Percentiles rank a stretch among this genome's conserved stretches.
These are phyloP conservation scores for Agastache rugosa DNA, from an alignment of 257 asterid species.

Conservation along the genomic window DNA sequence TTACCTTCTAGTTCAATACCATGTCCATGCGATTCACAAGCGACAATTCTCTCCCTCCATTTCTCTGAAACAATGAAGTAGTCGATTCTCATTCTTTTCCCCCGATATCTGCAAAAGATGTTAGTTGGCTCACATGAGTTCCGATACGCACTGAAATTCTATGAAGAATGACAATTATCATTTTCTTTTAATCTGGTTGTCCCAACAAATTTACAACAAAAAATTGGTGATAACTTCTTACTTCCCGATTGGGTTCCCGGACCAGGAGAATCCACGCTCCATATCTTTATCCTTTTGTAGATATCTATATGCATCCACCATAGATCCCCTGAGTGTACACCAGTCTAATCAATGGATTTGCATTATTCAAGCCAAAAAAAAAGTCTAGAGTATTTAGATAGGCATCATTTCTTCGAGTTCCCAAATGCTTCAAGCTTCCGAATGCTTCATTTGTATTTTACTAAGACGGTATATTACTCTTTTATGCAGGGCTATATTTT, in stretches of 20 bases:
- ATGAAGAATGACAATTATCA: not conserved
- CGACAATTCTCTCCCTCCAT: slow-evolving; percentile 67
- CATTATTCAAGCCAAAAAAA: slow-evolving; percentile 3
- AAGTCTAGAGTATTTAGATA: not conserved
- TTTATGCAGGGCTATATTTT: not conserved
- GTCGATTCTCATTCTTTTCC: slow-evolving; percentile 98
- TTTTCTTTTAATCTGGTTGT: slow-evolving; percentile 6
- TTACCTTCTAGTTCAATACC: slow-evolving; percentile 89
- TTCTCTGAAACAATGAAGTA: slow-evolving; percentile 77
- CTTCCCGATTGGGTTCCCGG: slow-evolving; percentile 94
- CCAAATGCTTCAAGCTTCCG: not conserved
- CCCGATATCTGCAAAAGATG: slow-evolving; percentile 77
- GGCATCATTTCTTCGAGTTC: not conserved
- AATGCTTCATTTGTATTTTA: too few relatives aligned
- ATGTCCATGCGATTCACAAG: slow-evolving; percentile 81
- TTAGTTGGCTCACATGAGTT: slow-evolving; percentile 14
- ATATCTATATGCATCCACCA: slow-evolving; percentile 83
- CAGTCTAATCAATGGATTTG: slow-evolving; percentile 13
- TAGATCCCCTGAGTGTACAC: slow-evolving; percentile 62
- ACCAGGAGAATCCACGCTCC: slow-evolving; percentile 96
- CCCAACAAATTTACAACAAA: not conserved
- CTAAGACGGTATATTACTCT: too few relatives aligned
- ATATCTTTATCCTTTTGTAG: slow-evolving; percentile 79
- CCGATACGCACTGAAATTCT: slow-evolving; percentile 21
- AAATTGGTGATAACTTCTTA: slow-evolving; percentile 45